Percentiles rank a stretch among this genome's conserved stretches.
Conservation (phyloP, 2,329 filamentous ascomycete species). For the Thelonectria olida region DNA sequence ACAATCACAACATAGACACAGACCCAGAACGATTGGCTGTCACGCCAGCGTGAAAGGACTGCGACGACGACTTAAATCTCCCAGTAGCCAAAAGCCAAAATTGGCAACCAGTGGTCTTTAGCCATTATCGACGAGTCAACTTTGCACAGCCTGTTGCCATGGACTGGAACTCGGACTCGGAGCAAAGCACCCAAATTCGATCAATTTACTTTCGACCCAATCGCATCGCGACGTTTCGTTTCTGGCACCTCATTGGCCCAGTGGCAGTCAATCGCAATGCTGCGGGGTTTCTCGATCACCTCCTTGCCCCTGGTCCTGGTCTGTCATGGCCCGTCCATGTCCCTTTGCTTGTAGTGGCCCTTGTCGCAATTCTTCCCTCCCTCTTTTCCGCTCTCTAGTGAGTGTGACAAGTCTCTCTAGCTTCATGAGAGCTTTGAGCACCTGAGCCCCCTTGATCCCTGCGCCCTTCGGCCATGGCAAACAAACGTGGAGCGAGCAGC, state of each 20-base stretch:
- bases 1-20: neutral
- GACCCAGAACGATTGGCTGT: neutral
- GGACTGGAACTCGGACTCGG: slow-evolving; percentile 14
- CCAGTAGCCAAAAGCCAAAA: slow-evolving; percentile 3
- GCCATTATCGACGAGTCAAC: slow-evolving; percentile 5
- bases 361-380: slow-evolving; percentile 13
- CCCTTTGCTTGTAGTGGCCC: no score
- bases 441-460: slow-evolving; percentile 17
- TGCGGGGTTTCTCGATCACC: slow-evolving; percentile 36
- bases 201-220: slow-evolving; percentile 41
- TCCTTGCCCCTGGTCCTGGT: slow-evolving; percentile 21
- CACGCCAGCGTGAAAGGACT: neutral
- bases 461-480: slow-evolving; percentile 23
- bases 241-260: slow-evolving; percentile 39
- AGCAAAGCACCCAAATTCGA: slow-evolving; percentile 6
- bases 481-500: slow-evolving; percentile 28
- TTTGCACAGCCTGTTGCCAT: slow-evolving; percentile 7
- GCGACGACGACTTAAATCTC: neutral
- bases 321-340: no score
- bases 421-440: slow-evolving; percentile 11
- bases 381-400: slow-evolving; percentile 16
- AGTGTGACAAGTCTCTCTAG: slow-evolving; percentile 25
- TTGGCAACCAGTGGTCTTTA: neutral
- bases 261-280: slow-evolving; percentile 40
- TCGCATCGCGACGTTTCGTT: slow-evolving; percentile 27